Base-by-base conservation (phyloP, 495 filamentous ascomycete species). In the Annulohypoxylon moriforme region DNA sequence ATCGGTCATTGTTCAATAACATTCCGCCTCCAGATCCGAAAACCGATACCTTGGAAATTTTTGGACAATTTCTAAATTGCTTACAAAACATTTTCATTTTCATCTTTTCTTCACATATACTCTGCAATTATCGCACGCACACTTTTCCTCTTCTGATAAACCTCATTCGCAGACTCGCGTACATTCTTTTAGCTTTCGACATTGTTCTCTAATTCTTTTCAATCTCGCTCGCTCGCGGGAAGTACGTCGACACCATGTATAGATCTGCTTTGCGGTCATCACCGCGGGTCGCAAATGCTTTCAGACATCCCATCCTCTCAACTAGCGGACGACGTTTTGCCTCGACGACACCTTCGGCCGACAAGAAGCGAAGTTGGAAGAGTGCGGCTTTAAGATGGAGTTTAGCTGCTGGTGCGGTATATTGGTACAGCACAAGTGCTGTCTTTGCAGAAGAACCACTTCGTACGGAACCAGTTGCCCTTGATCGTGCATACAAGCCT, bases 381-480 rank as follows among this genome's bases (percentile, higher is more conserved):
- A 92, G 87, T 73, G 85, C 88, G n/a, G 84, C 82, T 7, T 73
- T 84, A 63, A 86, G 94, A 79, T 90, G 93, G 86, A 93, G 89
- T 60, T 72, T 96, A 49, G 94, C 93, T n/a, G 82, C 79, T 55
- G 94, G 84, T 22, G 87, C 88, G n/a, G 78, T 97, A 33, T 99
- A 98, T 83, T 97, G 90, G 77, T 99, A 98, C 80, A 94, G 94
- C 81, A 98, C 94, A 42, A 94, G 89, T 78, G 87, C 87, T 68
- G 84, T 92, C 38, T 98, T 99, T 80, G 91, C 94, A 11, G 90
- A 98, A 76, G 89, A 94, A 80, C 88, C 91, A 33, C 81, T 86
- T 60, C 87, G 95, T 97, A 86, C 64, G 91, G 74, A 24, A 52
- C 8, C 10, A n/a, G 8, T 56, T 34, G 36, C 18, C 9, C 13